Evolutionary conservation across 495 filamentous ascomycete species (phyloP).

Genomic region (Massariosphaeria phaeospora): DNA sequence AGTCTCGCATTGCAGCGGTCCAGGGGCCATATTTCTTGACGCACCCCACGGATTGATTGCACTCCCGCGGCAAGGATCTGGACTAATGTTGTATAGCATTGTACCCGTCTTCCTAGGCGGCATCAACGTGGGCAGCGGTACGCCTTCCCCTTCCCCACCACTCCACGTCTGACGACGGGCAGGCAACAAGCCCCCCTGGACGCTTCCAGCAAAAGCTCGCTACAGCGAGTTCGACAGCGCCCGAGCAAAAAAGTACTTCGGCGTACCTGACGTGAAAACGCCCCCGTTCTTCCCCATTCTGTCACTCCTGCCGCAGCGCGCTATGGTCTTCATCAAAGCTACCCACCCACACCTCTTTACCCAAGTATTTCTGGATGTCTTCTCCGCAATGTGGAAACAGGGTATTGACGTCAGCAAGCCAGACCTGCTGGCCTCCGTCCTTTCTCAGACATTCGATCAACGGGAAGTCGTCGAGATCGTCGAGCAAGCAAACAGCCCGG

Average conservation of each 20-base stretch:
- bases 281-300: conserved; percentile 52
- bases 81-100: conserved; percentile 44
- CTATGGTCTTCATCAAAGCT: conserved; percentile 59
- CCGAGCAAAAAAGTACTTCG: conserved; percentile 54
- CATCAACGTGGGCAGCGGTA: conserved; percentile 61
- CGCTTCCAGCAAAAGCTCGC: conserved; percentile 58
- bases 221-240: conserved; percentile 52
- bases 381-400: conserved; percentile 47
- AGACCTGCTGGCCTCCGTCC: conserved; percentile 38
- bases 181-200: conserved; percentile 74
- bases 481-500: conserved; percentile 41
- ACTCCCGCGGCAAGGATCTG: not conserved
- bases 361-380: conserved; percentile 46
- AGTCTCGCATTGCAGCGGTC: too few relatives aligned
- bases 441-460: conserved; percentile 40
- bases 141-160: conserved; percentile 20
- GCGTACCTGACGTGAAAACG: conserved; percentile 43
- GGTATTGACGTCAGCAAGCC: conserved; percentile 49
- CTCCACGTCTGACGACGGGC: not conserved
- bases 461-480: conserved; percentile 51
- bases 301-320: conserved; percentile 56
- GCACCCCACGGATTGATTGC: too few relatives aligned
- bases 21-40: too few relatives aligned
- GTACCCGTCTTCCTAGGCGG: conserved; percentile 70
- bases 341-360: conserved; percentile 35